Percentiles rank a stretch among this genome's conserved stretches.
These are phyloP conservation scores for Populus hybrid DNA, from an alignment of 441 rosid genomes.

Conservation along the genomic window DNA sequence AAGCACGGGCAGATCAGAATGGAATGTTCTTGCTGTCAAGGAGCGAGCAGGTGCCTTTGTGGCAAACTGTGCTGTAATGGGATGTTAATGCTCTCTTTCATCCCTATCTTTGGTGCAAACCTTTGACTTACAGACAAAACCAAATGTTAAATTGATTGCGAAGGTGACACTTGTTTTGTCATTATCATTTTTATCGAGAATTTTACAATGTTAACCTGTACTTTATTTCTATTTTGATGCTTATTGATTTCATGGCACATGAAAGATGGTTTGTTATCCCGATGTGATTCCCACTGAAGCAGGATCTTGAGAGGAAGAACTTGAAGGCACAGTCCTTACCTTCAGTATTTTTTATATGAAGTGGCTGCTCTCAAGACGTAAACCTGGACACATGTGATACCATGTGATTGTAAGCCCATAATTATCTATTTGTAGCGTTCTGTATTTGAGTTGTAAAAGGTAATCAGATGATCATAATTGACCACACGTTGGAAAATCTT, in stretches of 20 bases:
- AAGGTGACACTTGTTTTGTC: slow-evolving; percentile 10
- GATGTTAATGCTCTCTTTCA: slow-evolving; percentile 23
- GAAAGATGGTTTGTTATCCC: neutral
- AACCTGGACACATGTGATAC: neutral
- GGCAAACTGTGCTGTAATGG: slow-evolving; percentile 34
- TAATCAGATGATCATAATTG: slow-evolving; percentile 24
- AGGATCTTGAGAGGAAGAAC: slow-evolving; percentile 1
- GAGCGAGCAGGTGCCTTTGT: slow-evolving; percentile 30
- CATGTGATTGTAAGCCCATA: slow-evolving; percentile 1
- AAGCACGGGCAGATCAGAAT: slow-evolving; percentile 25
- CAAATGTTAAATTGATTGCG: slow-evolving; percentile 10
- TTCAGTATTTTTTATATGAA: neutral
- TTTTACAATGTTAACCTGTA: slow-evolving; percentile 13
- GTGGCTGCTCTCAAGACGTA: neutral
- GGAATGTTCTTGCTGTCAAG: slow-evolving; percentile 34
- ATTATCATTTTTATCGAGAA: slow-evolving; percentile 16
- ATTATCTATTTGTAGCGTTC: neutral
- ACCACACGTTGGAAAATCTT: slow-evolving; percentile 23
- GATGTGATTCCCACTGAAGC: neutral
- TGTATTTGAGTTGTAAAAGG: neutral
- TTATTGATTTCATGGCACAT: slow-evolving; percentile 10
- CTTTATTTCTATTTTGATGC: slow-evolving; percentile 5
- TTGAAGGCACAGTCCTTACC: neutral
- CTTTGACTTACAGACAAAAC: slow-evolving; percentile 5
- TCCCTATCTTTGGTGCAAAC: slow-evolving; percentile 18